phyloP scores from a whole-genome alignment of 2,329 filamentous ascomycete genomes.

The Apiospora malaysiana region DNA sequence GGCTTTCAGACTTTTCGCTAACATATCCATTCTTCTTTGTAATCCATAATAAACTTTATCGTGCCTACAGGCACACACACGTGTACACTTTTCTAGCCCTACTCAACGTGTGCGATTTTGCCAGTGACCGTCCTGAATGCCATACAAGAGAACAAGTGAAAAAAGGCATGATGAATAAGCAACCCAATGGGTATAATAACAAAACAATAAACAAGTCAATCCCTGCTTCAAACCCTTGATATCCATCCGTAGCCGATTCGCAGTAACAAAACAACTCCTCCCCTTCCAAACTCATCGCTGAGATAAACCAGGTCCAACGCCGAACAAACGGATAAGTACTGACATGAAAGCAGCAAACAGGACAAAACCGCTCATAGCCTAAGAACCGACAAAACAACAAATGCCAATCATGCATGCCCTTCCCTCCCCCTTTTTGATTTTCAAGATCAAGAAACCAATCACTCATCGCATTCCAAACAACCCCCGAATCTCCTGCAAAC shows the following conservation, averaged over 20 bases:
- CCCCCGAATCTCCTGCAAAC: conserved; percentile 27
- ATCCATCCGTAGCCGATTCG: background rate
- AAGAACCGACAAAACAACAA: no score
- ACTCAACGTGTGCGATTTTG: background rate
- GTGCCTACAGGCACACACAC: background rate
- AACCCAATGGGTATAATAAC: background rate
- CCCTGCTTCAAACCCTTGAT: background rate
- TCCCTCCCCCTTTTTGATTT: no score
- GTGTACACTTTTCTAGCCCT: background rate
- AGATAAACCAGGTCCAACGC: background rate
- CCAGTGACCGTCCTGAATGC: background rate
- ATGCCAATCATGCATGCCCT: no score
- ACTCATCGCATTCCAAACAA: conserved; percentile 27
- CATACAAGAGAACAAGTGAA: background rate
- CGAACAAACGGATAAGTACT: background rate
- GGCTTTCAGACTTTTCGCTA: no score
- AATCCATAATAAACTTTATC: background rate
- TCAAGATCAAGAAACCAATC: background rate
- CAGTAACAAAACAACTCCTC: background rate
- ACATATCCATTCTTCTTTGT: background rate
- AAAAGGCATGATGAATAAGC: background rate
- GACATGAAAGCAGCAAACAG: background rate
- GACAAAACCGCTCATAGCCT: background rate
- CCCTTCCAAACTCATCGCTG: background rate
- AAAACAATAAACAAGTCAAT: background rate